phyloP scores from a whole-genome alignment of 139 green algal genomes.

The Pseudopediastrum boryanum region DNA sequence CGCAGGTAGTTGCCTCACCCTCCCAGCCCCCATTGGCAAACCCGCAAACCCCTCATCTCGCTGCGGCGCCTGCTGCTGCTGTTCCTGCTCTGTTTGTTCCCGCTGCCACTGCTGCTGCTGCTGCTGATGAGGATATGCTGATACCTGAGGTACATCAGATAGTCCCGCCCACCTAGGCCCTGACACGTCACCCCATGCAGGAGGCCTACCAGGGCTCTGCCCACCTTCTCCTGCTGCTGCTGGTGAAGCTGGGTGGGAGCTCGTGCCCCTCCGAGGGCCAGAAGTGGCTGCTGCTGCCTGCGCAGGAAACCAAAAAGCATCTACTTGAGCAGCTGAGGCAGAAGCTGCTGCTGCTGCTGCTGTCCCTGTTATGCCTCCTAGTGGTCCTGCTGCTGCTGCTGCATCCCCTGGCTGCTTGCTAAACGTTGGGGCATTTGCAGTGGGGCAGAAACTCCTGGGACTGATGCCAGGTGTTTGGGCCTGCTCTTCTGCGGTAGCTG shows the following conservation, averaged over 20 bases:
- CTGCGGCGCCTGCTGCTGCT: constrained; percentile 27
- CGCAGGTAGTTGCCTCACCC: no score
- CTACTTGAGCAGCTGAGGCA: no score
- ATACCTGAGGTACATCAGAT: no score
- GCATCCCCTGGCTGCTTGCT: background rate
- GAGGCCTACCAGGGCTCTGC: no score
- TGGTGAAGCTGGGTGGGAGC: no score
- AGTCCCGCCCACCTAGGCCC: no score
- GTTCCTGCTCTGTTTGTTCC: constrained; percentile 9
- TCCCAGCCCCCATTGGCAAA: no score
- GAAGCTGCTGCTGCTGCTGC: background rate
- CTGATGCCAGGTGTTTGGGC: background rate
- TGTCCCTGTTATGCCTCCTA: background rate
- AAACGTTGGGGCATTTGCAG: background rate
- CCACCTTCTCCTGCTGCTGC: no score
- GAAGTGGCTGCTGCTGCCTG: constrained; percentile 28
- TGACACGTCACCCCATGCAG: no score
- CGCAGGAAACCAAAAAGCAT: constrained; percentile 2
- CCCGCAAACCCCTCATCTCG: background rate
- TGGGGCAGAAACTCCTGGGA: background rate
- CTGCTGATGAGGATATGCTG: no score
- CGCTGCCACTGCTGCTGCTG: constrained; percentile 4
- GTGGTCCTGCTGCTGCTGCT: background rate
- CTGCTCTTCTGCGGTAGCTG: constrained; percentile 16
- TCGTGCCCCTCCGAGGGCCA: no score